phyloP scores from a whole-genome alignment of 2,329 filamentous ascomycete species.

The Nectriaceae sp. region DNA sequence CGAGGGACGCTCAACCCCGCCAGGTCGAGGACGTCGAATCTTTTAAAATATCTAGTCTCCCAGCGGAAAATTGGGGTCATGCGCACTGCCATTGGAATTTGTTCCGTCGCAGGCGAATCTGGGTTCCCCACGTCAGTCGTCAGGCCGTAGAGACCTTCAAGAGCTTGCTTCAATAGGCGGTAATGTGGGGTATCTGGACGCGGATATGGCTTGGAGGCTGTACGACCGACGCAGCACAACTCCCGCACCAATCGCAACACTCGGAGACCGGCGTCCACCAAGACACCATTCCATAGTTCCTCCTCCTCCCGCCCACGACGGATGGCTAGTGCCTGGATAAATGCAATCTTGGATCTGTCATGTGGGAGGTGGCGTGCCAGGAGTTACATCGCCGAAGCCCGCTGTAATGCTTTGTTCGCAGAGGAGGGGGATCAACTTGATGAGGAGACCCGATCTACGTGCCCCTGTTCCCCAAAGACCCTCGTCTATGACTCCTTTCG shows the following conservation, averaged over 20 bases:
- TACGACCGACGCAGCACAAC: conserved; percentile 25
- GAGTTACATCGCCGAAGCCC: too few relatives aligned
- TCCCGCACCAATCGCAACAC: conserved; percentile 33
- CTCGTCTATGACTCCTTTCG: too few relatives aligned
- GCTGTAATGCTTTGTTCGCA: too few relatives aligned
- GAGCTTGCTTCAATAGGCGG: conserved; percentile 23
- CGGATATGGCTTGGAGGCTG: conserved; percentile 23
- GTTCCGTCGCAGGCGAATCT: conserved; percentile 29
- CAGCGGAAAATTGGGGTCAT: conserved; percentile 29
- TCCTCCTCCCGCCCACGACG: conserved; percentile 21
- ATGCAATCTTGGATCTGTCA: conserved; percentile 4
- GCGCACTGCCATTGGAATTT: conserved; percentile 29
- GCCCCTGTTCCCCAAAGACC: too few relatives aligned
- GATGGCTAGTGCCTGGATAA: conserved; percentile 21
- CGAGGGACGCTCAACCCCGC: conserved; percentile 11
- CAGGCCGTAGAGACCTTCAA: conserved; percentile 18
- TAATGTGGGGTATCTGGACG: conserved; percentile 28
- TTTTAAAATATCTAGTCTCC: conserved; percentile 24
- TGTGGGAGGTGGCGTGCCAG: too few relatives aligned
- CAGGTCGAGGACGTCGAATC: conserved; percentile 17
- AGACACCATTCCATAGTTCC: conserved; percentile 17
- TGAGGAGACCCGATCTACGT: too few relatives aligned
- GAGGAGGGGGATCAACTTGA: too few relatives aligned
- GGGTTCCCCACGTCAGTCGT: conserved; percentile 29
- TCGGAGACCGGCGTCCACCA: conserved; percentile 12